These are phyloP conservation scores for Capniomyces stellatus DNA, from an alignment of 371 early-diverging fungal species.

Conservation along the genomic window DNA sequence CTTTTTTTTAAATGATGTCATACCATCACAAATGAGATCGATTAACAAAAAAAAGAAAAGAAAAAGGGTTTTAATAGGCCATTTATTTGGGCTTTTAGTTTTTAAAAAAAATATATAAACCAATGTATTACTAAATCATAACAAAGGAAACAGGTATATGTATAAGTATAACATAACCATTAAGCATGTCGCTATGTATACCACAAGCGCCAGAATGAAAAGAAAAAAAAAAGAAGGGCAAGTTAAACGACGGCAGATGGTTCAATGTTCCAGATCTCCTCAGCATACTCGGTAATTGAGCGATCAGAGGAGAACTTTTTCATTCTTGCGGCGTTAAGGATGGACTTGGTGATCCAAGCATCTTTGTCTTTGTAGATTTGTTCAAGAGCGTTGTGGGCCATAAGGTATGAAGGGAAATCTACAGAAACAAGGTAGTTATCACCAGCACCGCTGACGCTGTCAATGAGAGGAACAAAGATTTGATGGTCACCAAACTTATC, in stretches of 20 bases:
- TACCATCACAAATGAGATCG: too few relatives aligned
- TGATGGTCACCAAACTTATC: slow-evolving; percentile 62
- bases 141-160: too few relatives aligned
- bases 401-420: slow-evolving; percentile 68
- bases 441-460: slow-evolving; percentile 56
- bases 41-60: too few relatives aligned
- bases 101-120: too few relatives aligned
- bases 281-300: slow-evolving; percentile 69
- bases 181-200: too few relatives aligned
- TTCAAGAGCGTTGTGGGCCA: slow-evolving; percentile 55
- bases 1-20: too few relatives aligned
- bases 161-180: too few relatives aligned
- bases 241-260: slow-evolving; percentile 17
- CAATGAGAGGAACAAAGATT: slow-evolving; percentile 50
- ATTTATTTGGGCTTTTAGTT: too few relatives aligned
- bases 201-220: background rate
- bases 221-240: background rate
- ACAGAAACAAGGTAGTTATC: slow-evolving; percentile 74
- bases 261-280: slow-evolving; percentile 63
- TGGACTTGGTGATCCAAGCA: slow-evolving; percentile 65
- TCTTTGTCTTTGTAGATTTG: slow-evolving; percentile 49
- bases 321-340: slow-evolving; percentile 73
- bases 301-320: slow-evolving; percentile 76
- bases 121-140: too few relatives aligned
- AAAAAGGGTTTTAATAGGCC: too few relatives aligned